phyloP scores from a whole-genome alignment of 805 yeast genomes.

The Saturnispora bothae region DNA sequence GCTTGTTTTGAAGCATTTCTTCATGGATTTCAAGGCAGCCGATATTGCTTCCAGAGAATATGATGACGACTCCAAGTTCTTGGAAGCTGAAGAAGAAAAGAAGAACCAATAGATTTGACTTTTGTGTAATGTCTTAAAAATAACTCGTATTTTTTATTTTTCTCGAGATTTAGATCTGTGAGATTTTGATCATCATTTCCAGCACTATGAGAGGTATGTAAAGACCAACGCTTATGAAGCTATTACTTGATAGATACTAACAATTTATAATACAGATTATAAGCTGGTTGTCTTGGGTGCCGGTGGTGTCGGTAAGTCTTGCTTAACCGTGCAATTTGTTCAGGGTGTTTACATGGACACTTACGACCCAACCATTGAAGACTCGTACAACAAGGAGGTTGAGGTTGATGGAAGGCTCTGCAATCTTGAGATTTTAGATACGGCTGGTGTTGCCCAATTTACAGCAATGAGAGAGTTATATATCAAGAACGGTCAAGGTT shows the following conservation, averaged over 20 bases:
- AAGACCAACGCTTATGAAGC: too few species aligned
- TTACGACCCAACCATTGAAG: slow-evolving; percentile 96
- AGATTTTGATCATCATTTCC: background rate
- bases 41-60: slow-evolving; percentile 57
- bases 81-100: slow-evolving; percentile 6
- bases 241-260: slow-evolving; percentile 4
- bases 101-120: slow-evolving; percentile 1
- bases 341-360: slow-evolving; percentile 84
- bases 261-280: slow-evolving; percentile 50
- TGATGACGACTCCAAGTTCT: slow-evolving; percentile 15
- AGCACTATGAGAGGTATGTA: slow-evolving; percentile 9
- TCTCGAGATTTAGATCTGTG: background rate
- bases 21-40: slow-evolving; percentile 85
- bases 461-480: slow-evolving; percentile 90
- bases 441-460: slow-evolving; percentile 74
- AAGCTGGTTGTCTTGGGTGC: slow-evolving; percentile 90
- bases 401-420: slow-evolving; percentile 83
- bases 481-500: slow-evolving; percentile 78
- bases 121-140: background rate
- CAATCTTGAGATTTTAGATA: slow-evolving; percentile 65
- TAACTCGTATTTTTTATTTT: background rate
- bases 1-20: slow-evolving; percentile 66
- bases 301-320: slow-evolving; percentile 96
- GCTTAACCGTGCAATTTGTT: slow-evolving; percentile 84
- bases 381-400: slow-evolving; percentile 81